Base-by-base conservation (phyloP, 2,329 filamentous ascomycete genomes). In the Ophiognomonia clavigignenti-juglandacearum region DNA sequence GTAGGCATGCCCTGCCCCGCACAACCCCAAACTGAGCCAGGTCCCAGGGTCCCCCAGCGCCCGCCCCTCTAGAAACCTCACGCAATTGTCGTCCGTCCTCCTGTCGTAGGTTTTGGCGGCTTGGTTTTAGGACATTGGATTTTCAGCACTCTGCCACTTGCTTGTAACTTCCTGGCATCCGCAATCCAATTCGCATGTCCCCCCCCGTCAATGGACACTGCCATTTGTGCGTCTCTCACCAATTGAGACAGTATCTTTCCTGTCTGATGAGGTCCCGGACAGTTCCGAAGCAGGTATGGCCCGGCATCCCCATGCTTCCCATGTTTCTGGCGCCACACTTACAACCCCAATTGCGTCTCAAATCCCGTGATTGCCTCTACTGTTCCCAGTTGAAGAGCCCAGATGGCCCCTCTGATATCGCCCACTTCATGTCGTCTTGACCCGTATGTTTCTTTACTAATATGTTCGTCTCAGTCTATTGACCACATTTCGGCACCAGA, bases 201-300 rank as follows among this genome's bases (percentile, higher is more conserved):
- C 3, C 26, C 20, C n/a, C n/a, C n/a, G n/a, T 26, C 27, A n/a
- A 35, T 34, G 39, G 35, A 19, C 10, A 6, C 22, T 10, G 13
- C 14, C 7, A 9, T 20, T n/a, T 14, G 16, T 16, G 8, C 5
- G 31, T 32, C 3, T 11, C 23, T 29, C 36, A 9, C 14, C 26
- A 39, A 39, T 48, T 39, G 39, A 39, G 19, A n/a, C n/a, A n/a
- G n/a, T n/a, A n/a, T n/a, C n/a, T n/a, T n/a, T n/a, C n/a, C n/a
- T n/a, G n/a, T n/a, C n/a, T n/a, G n/a, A n/a, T n/a, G 39, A 24
- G 27, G 46, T 27, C 20, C 42, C 36, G 37, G 45, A 39, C 27
- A 32, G 29, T 19, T 43, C 43, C 32, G 34, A 39, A 49, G 50
- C 50, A 52, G 43, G 45, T 43, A 48, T 42, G 50, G 46, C 41